Evolutionary conservation across 2,329 filamentous ascomycete species (phyloP).

Genomic region (Dothistroma pini): DNA sequence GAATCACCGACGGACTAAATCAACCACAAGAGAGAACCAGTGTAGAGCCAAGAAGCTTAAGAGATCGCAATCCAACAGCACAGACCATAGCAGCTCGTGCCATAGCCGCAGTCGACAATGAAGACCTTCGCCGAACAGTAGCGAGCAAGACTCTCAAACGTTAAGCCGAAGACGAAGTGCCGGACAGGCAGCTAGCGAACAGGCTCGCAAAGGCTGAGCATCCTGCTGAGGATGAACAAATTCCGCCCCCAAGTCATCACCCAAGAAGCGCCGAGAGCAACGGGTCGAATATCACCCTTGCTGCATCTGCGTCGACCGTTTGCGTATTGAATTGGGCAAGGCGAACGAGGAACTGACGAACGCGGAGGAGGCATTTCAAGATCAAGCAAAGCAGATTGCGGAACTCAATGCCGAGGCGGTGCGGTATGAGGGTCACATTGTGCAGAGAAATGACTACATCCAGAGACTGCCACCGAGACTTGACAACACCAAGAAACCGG

Average conservation of each 20-base stretch:
- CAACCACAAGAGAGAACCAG: background rate
- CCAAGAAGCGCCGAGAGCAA: background rate
- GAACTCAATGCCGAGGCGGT: background rate
- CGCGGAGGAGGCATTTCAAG: background rate
- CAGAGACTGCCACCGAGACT: background rate
- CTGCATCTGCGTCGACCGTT: background rate
- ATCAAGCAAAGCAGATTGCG: background rate
- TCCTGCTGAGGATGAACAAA: background rate
- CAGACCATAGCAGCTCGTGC: background rate
- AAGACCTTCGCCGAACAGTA: background rate
- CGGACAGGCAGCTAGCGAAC: background rate
- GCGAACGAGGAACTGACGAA: background rate
- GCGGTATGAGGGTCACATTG: background rate
- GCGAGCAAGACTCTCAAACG: background rate
- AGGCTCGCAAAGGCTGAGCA: background rate
- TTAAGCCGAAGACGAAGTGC: background rate
- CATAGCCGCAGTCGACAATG: background rate
- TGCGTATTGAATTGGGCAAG: background rate
- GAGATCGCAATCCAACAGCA: background rate
- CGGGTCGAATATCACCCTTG: background rate
- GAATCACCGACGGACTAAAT: background rate
- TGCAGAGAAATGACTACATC: background rate
- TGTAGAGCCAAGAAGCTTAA: background rate
- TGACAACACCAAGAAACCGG: background rate
- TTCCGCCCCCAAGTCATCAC: background rate